Evolutionary conservation across 495 filamentous ascomycete species (phyloP).

Genomic region (Aspergillus avenaceus): DNA sequence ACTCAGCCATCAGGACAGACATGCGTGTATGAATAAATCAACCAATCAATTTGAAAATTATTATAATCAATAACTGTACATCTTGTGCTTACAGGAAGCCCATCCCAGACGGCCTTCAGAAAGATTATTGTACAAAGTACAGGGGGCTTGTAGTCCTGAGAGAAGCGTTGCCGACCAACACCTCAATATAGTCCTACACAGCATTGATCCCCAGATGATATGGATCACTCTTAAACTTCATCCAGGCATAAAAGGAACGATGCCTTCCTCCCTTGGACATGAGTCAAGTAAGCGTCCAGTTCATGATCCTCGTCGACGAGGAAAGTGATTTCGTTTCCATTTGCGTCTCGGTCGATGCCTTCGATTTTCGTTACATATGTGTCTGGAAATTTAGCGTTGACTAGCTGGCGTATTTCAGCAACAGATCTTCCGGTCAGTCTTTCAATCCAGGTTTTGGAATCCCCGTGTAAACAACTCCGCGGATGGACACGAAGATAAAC

Average conservation of each 20-base stretch:
- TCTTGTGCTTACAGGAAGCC: too few relatives aligned
- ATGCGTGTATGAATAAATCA: too few relatives aligned
- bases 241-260: conserved; percentile 54
- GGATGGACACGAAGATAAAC: conserved; percentile 64
- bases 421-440: conserved; percentile 53
- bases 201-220: background rate
- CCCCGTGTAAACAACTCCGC: conserved; percentile 42
- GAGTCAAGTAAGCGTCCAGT: conserved; percentile 62
- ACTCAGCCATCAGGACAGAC: too few relatives aligned
- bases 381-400: conserved; percentile 52
- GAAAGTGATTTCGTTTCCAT: conserved; percentile 53
- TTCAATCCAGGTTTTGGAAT: conserved; percentile 57
- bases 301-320: conserved; percentile 66
- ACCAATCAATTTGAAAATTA: too few relatives aligned
- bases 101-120: too few relatives aligned
- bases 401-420: conserved; percentile 50
- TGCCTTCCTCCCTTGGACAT: conserved; percentile 59
- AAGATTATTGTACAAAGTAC: too few relatives aligned
- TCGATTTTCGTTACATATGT: conserved; percentile 55
- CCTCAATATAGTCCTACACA: too few relatives aligned
- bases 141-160: too few relatives aligned
- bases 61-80: too few relatives aligned
- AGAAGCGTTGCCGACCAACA: too few relatives aligned
- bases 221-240: background rate
- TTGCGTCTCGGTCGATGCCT: conserved; percentile 58